Conservation (phyloP, 2,329 filamentous ascomycete species). For the Pseudogymnoascus sp. region DNA sequence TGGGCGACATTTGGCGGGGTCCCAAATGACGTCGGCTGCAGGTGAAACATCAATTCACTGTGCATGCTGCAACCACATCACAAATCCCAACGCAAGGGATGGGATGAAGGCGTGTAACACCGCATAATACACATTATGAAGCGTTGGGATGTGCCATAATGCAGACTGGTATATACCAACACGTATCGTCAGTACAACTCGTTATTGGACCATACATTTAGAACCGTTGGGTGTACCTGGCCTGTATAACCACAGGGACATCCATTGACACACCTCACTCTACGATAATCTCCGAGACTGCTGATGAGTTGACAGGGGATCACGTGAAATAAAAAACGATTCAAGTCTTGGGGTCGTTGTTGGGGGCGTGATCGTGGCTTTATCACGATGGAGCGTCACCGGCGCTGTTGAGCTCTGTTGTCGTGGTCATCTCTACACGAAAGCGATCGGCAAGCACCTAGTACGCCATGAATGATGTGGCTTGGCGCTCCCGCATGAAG, state of each 20-base stretch:
- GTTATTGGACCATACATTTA: background rate
- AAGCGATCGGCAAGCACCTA: background rate
- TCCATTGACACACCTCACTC: background rate
- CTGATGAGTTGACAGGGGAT: background rate
- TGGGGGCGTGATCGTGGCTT: background rate
- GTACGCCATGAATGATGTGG: background rate
- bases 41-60: background rate
- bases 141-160: background rate
- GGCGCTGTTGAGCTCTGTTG: background rate
- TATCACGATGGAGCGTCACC: background rate
- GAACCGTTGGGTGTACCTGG: background rate
- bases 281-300: background rate
- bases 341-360: background rate
- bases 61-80: background rate
- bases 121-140: background rate
- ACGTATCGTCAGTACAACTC: background rate
- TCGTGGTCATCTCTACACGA: background rate
- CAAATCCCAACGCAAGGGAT: background rate
- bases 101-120: background rate
- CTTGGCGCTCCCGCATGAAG: too few relatives aligned
- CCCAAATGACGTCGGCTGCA: background rate
- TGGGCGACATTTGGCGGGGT: background rate
- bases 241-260: background rate
- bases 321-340: background rate
- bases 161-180: background rate